phyloP scores from a whole-genome alignment of 2,329 filamentous ascomycete genomes.

The Fusarium clavum region DNA sequence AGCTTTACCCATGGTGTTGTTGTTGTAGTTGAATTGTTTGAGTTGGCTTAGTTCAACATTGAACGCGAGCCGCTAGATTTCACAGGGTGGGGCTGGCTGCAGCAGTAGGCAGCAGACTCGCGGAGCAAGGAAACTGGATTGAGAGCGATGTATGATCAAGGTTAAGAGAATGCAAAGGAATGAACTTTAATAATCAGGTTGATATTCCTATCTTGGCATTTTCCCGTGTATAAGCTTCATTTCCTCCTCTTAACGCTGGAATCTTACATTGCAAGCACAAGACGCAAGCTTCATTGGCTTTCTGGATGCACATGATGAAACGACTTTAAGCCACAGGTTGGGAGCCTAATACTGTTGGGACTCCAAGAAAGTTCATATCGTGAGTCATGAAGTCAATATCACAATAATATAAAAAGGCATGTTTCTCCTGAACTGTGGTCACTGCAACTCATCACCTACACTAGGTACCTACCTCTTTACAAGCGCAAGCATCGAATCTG shows the following conservation, averaged over 20 bases:
- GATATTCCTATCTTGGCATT: fast-evolving
- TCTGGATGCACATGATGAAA: not conserved
- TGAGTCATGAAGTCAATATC: not conserved
- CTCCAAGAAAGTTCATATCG: fast-evolving
- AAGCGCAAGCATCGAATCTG: not conserved
- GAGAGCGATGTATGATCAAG: not conserved
- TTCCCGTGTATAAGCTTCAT: not conserved
- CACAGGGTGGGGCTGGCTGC: slow-evolving; percentile 1
- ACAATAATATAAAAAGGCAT: not conserved
- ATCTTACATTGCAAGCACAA: not conserved
- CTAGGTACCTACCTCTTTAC: too few relatives aligned
- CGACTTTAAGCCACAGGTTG: fast-evolving
- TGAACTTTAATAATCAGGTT: fast-evolving
- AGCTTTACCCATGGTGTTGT: slow-evolving; percentile 82
- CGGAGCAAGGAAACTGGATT: not conserved
- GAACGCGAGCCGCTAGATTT: not conserved
- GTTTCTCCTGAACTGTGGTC: not conserved
- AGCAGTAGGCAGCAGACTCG: not conserved
- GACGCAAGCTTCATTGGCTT: too few relatives aligned
- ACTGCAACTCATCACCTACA: not conserved
- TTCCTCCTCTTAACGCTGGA: not conserved
- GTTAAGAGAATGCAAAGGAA: fast-evolving
- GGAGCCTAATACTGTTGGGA: not conserved
- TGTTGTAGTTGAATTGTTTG: slow-evolving; percentile 12
- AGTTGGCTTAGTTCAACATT: slow-evolving; percentile 1